Evolutionary conservation across 139 green algal genomes (phyloP), one percentile per base, ranked within the genome.

Genomic region (Micromonas pusilla): DNA sequence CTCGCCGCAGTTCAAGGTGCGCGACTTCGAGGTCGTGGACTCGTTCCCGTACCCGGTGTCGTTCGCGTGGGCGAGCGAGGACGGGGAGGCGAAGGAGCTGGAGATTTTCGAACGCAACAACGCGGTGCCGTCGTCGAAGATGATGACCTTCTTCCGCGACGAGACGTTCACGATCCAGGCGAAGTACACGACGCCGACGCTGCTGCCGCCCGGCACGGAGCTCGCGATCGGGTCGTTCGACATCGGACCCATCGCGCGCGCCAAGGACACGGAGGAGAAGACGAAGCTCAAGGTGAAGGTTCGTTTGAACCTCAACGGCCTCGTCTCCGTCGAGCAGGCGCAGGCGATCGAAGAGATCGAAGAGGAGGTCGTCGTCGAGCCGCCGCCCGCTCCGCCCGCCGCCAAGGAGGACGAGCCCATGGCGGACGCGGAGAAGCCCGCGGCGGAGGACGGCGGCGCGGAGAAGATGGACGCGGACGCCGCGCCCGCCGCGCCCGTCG

Each of bases 1-100:
- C 52, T 94, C 85, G 54, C 96, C 96, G 77, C 88, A 92, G 39
- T 98, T 98, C 89, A 90, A 88, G 83, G 86, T 98, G 34, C 88
- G 94, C n/a, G 91, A 98, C 52, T 98, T 98, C 87, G 91, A 97
- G 70, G 92, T 99, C 6, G 79, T 93, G 65, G 95, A 99, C 74
- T 82, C 84, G 13, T 90, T 86, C 71, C 92, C 94, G 1, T 96
- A 93, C 80, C 76, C 86, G 31, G 80, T 98, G 2, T 79, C 86
- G 32, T 89, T 98, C 66, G 82, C 80, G 20, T 99, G 92, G 89
- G 87, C 67, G 34, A 30, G 37, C 21, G 77, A 83, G 19, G 73
- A 38, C 37, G 78, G 71, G 26, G 34, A 28, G 1, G 73, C 16
- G 0, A 79, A 85, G 64, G 64, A 78, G 23, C 60, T 66, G 84